Evolutionary conservation across 2,329 filamentous ascomycete genomes (phyloP).

Genomic region (Pyricularia sp.): DNA sequence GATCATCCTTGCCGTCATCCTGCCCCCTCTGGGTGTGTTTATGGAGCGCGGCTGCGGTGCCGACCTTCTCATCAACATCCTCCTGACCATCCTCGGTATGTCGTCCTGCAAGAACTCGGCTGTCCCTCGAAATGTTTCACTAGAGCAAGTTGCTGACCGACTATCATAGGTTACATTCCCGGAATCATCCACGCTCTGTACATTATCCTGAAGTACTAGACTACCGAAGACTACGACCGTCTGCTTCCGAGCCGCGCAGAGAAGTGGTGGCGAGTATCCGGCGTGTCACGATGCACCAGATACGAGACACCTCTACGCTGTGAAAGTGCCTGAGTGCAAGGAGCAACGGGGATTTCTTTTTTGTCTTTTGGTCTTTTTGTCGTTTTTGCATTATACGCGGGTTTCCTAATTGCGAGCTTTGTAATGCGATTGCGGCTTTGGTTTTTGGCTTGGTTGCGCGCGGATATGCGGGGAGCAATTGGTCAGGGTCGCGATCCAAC

Average conservation of each 20-base stretch:
- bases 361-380: slow-evolving; percentile 5
- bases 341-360: background rate
- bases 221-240: background rate
- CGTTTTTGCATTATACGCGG: background rate
- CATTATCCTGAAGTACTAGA: slow-evolving; percentile 83
- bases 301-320: background rate
- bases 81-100: slow-evolving; percentile 66
- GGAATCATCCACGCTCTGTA: slow-evolving; percentile 92
- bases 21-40: slow-evolving; percentile 87
- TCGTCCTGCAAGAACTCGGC: background rate
- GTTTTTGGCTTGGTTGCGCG: background rate
- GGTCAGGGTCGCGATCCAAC: background rate
- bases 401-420: background rate
- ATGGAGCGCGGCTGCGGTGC: slow-evolving; percentile 84
- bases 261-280: background rate
- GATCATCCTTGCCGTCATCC: slow-evolving; percentile 77
- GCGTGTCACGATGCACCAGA: background rate
- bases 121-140: background rate
- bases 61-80: slow-evolving; percentile 87
- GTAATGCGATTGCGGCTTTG: slow-evolving; percentile 1
- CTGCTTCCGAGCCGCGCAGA: background rate
- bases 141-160: background rate
- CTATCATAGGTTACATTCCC: slow-evolving; percentile 46
- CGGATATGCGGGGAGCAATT: background rate
- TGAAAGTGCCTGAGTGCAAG: background rate